Evolutionary conservation across 805 yeast species (phyloP).

Genomic region (Candida broadrunensis): DNA sequence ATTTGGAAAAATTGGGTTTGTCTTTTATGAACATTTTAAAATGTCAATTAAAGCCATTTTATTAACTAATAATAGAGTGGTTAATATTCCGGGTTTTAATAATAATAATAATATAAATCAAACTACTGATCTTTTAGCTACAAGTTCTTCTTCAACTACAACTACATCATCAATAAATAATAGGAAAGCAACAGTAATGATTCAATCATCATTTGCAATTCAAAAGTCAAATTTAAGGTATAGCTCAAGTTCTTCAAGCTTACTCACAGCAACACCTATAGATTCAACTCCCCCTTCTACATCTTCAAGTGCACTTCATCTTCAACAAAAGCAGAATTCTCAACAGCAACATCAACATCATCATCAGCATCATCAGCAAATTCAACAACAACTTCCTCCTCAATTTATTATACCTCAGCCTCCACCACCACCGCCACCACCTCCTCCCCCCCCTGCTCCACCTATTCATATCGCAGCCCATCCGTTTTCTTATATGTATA

Average conservation of each 20-base stretch:
- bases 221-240: slow-evolving; percentile 20
- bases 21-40: slow-evolving; percentile 54
- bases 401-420: not conserved
- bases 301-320: not conserved
- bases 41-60: slow-evolving; percentile 64
- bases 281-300: too few relatives aligned
- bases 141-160: too few relatives aligned
- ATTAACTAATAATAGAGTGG: slow-evolving; percentile 43
- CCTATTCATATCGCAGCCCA: slow-evolving; percentile 1
- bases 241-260: not conserved
- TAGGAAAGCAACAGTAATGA: slow-evolving; percentile 6
- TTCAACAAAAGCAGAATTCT: not conserved
- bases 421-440: slow-evolving; percentile 1
- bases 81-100: too few relatives aligned
- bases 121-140: too few relatives aligned
- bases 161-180: too few relatives aligned
- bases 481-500: not conserved
- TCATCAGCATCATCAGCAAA: not conserved
- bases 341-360: not conserved
- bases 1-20: slow-evolving; percentile 52
- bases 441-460: too few relatives aligned
- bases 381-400: not conserved
- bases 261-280: too few relatives aligned
- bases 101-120: too few relatives aligned
- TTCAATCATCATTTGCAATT: slow-evolving; percentile 40